Conservation (phyloP, 116 monocot genomes). For the Iris pallida region DNA sequence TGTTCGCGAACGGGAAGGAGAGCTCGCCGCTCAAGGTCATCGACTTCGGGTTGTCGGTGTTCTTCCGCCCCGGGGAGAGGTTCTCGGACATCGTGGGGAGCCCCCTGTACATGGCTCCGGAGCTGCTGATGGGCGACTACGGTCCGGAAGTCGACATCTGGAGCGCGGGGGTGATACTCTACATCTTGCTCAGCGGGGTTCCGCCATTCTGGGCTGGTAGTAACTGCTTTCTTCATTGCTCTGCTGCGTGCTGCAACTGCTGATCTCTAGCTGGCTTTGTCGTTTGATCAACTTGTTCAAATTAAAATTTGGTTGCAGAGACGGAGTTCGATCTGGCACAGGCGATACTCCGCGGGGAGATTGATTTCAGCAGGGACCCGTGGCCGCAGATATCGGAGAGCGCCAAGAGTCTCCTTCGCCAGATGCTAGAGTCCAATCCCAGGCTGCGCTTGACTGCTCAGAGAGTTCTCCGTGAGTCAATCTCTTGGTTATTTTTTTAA, state of each 20-base stretch:
- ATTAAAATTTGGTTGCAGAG: constrained; percentile 27
- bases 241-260: neutral
- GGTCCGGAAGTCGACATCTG: constrained; percentile 86
- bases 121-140: constrained; percentile 72
- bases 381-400: constrained; percentile 67
- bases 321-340: constrained; percentile 77
- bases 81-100: constrained; percentile 91
- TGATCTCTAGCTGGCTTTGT: neutral
- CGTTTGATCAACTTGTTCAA: neutral
- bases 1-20: constrained; percentile 43
- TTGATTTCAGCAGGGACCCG: constrained; percentile 69
- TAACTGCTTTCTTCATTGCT: neutral
- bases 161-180: constrained; percentile 90
- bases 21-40: constrained; percentile 47
- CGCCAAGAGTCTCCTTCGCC: constrained; percentile 56
- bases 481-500: neutral
- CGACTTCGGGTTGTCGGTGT: constrained; percentile 56
- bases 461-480: constrained; percentile 56
- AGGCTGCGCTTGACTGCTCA: constrained; percentile 54
- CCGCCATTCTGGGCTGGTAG: constrained; percentile 98
- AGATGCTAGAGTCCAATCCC: constrained; percentile 71
- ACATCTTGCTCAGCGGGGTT: constrained; percentile 78
- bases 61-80: constrained; percentile 57
- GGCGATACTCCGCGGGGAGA: constrained; percentile 57
- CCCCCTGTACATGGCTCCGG: constrained; percentile 93